Base-by-base conservation (phyloP, 352 stramenopile genomes). In the Phytophthora colocasiae region DNA sequence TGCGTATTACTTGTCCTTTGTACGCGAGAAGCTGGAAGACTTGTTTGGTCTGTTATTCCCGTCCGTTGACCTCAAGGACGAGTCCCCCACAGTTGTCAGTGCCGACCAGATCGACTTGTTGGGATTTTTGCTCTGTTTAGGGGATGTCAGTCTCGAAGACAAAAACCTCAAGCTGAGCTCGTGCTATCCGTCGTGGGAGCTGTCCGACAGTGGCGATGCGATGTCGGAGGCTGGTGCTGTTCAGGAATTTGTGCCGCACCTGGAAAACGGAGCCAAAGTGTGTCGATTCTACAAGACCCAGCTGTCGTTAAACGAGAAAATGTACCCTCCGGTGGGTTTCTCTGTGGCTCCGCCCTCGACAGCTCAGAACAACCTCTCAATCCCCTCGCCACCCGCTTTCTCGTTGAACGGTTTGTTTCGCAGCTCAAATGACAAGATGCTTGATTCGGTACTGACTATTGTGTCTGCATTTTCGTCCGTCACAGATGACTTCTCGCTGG, bases 291-390 rank as follows among this genome's bases (percentile, higher is more conserved):
- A 91, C 71, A 92, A 93, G 69, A 88, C 77, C 7, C 74, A 91
- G 19, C 55, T 93, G 56, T 77, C 85, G 45, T 64, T 95, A 55
- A 95, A 93, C 48, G 84, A 93, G 60, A 89, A 75, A 63, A 53
- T 95, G 62, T 95, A 95, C 52, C 87, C 87, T 6, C 82, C 85
- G 0, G 75, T 93, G 22, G 87, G 85, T 0, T 95, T 92, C 52
- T 80, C 83, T 39, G 66, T 92, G 36, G 64, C 47, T 27, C 41
- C 69, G 8, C 6, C 69, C 2, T 47, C 65, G 22, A 60, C 38
- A 6, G 44, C 57, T 46, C 62, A 63, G 34, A 75, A 60, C 47
- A 75, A 63, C 40, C 39, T 58, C n/a, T 72, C 61, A 15, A 48
- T 31, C 1, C 34, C 47, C 40, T 70, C 63, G n/a, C 59, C 72